Conservation (phyloP, 768 basidiomycete species). For the Hysterangium stoloniferum region DNA sequence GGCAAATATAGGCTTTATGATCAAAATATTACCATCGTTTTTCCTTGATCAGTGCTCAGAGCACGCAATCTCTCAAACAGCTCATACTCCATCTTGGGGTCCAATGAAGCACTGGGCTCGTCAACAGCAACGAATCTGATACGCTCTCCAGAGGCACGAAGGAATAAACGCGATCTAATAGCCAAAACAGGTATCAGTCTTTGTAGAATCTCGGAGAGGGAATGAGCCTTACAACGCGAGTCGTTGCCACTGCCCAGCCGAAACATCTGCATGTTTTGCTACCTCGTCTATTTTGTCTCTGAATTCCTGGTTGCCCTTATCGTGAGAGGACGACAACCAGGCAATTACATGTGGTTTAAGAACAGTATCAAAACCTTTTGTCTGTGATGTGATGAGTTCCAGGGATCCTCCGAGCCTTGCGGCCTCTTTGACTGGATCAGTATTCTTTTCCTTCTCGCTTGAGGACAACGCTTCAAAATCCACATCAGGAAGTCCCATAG, state of each 20-base stretch:
- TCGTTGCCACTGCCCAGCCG: slow-evolving; percentile 28
- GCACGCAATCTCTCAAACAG: slow-evolving; percentile 5
- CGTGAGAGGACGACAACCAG: slow-evolving; percentile 21
- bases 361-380: slow-evolving; percentile 30
- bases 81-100: slow-evolving; percentile 42
- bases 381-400: slow-evolving; percentile 32
- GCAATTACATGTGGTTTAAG: slow-evolving; percentile 24
- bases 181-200: slow-evolving; percentile 15
- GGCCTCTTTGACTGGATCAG: neutral
- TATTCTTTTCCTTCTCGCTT: neutral
- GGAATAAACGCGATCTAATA: slow-evolving; percentile 30
- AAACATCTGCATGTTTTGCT: slow-evolving; percentile 19
- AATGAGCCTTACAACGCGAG: slow-evolving; percentile 15
- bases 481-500: slow-evolving; percentile 21
- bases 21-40: slow-evolving; percentile 11
- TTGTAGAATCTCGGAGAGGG: neutral
- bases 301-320: slow-evolving; percentile 13
- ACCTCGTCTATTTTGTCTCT: slow-evolving; percentile 17
- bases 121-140: slow-evolving; percentile 46
- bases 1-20: neutral
- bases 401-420: slow-evolving; percentile 28
- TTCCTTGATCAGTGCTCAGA: slow-evolving; percentile 8
- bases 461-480: neutral
- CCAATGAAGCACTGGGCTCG: slow-evolving; percentile 51
- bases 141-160: slow-evolving; percentile 31